Base-by-base conservation (phyloP, 2,329 filamentous ascomycete species). In the Penicillium digitatum region DNA sequence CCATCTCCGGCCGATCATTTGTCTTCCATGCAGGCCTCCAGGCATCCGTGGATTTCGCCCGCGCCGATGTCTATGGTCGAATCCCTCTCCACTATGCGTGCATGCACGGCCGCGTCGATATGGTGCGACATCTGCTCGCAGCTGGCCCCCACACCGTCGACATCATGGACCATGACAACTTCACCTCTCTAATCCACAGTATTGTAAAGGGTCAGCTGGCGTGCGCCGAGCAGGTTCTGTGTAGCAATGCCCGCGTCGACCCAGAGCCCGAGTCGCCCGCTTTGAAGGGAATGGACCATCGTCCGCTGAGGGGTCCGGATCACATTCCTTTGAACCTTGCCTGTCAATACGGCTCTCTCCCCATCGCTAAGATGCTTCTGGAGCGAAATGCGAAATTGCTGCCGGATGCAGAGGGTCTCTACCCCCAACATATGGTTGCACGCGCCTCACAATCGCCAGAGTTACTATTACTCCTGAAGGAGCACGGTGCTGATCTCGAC, bases 61-160 rank as follows among this genome's bases (percentile, higher is more conserved):
- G 89, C 48, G 88, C 88, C 3, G 94, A 99, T 75, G 92, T 96
- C 7, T 99, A 99, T 70, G 94, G 94, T 9, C 83, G 94, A 46
- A 89, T 96, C 57, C 92, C 94, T 26, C 76, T 99, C 34, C 94
- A 99, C 69, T 99, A 99, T 75, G 92, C 94, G 14, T 95, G 90
- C 71, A 92, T 97, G 82, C 90, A 96, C 75, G 94, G 94, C 5
- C 84, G 89, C 43, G 81, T 95, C 20, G 88, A 89, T 52, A 91
- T 95, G 85, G 83, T 95, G 27, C 82, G 89, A 62, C 81, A 84
- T 40, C 79, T 96, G 20, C 77, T 96, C 48, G 76, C 81, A 60
- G 84, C 83, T 22, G 86, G 88, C 44, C 83, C 85, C 5, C 79
- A 84, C 20, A 96, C 90, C 0, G 88, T 97, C 57, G 86, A 97